These are phyloP conservation scores for Leptomonas seymouri DNA, from an alignment of 208 protist species.

Conservation along the genomic window DNA sequence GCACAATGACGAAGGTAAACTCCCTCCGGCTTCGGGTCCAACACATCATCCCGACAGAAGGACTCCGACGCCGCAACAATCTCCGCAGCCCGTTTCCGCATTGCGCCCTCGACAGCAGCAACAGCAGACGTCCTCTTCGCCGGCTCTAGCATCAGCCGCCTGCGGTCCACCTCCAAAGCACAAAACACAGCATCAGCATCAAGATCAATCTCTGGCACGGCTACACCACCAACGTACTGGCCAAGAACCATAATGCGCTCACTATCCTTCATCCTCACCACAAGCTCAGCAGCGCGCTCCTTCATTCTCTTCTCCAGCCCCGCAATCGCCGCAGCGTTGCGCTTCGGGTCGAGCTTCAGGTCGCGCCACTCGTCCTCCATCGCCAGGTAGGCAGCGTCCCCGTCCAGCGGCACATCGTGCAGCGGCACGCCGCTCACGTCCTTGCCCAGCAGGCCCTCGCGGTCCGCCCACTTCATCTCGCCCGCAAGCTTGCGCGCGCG, in stretches of 20 bases:
- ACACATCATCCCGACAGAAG: slow-evolving; percentile 24
- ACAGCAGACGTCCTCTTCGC: slow-evolving; percentile 31
- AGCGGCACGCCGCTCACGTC: slow-evolving; percentile 53
- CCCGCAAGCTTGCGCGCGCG: slow-evolving; percentile 35
- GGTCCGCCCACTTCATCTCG: slow-evolving; percentile 38
- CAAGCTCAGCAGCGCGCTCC: slow-evolving; percentile 42
- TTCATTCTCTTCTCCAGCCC: slow-evolving; percentile 44
- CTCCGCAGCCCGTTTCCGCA: slow-evolving; percentile 43
- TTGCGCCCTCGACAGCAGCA: slow-evolving; percentile 32
- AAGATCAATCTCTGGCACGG: slow-evolving; percentile 30
- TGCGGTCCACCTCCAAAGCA: slow-evolving; percentile 27
- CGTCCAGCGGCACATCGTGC: slow-evolving; percentile 38
- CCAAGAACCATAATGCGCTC: background rate
- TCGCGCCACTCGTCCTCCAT: slow-evolving; percentile 43
- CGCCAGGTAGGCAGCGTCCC: slow-evolving; percentile 38
- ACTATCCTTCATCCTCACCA: slow-evolving; percentile 7
- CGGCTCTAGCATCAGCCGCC: slow-evolving; percentile 16
- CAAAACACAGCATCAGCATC: slow-evolving; percentile 42
- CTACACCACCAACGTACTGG: background rate
- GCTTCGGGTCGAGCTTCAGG: slow-evolving; percentile 39
- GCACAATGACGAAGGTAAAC: slow-evolving; percentile 60
- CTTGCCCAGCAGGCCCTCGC: slow-evolving; percentile 40
- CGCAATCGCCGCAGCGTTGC: slow-evolving; percentile 34
- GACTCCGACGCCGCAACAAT: slow-evolving; percentile 44
- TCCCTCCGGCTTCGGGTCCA: slow-evolving; percentile 47